These are phyloP conservation scores for Pichia sp. DNA, from an alignment of 1,139 yeast genomes.

Conservation along the genomic window DNA sequence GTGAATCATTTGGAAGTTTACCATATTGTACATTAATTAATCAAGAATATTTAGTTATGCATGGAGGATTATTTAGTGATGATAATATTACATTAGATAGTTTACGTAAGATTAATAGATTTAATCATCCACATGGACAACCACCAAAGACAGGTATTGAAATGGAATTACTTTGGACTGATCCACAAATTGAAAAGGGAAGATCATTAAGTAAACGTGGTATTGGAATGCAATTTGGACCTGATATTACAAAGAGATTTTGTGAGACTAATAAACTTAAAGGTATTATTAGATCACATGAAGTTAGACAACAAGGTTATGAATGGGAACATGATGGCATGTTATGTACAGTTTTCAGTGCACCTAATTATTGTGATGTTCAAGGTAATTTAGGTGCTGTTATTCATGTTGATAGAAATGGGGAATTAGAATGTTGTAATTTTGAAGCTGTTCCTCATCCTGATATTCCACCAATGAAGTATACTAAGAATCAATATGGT, in stretches of 20 bases:
- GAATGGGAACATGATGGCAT: constrained; percentile 82
- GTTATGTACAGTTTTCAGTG: constrained; percentile 88
- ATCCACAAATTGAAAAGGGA: constrained; percentile 78
- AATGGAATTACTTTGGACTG: constrained; percentile 98
- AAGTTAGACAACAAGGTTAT: constrained; percentile 88
- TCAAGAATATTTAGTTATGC: constrained; percentile 76
- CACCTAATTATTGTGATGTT: constrained; percentile 94
- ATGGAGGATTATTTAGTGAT: constrained; percentile 89
- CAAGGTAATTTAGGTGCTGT: constrained; percentile 91
- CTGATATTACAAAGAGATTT: constrained; percentile 81
- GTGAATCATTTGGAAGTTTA: constrained; percentile 78
- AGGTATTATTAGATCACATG: constrained; percentile 89
- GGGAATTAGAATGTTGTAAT: constrained; percentile 46
- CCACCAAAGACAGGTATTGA: constrained; percentile 90
- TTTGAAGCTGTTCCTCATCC: constrained; percentile 90
- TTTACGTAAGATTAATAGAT: constrained; percentile 61
- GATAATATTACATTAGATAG: constrained; percentile 69
- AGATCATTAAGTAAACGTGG: constrained; percentile 91
- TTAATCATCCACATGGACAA: constrained; percentile 37
- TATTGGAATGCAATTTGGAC: constrained; percentile 93
- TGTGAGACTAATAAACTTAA: constrained; percentile 64
- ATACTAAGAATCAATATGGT: constrained; percentile 51
- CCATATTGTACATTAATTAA: constrained; percentile 85
- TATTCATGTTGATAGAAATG: constrained; percentile 44
- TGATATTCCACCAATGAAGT: constrained; percentile 90